Evolutionary conservation across 306 rosid species (phyloP).

Genomic region (Medicago ruthenica): DNA sequence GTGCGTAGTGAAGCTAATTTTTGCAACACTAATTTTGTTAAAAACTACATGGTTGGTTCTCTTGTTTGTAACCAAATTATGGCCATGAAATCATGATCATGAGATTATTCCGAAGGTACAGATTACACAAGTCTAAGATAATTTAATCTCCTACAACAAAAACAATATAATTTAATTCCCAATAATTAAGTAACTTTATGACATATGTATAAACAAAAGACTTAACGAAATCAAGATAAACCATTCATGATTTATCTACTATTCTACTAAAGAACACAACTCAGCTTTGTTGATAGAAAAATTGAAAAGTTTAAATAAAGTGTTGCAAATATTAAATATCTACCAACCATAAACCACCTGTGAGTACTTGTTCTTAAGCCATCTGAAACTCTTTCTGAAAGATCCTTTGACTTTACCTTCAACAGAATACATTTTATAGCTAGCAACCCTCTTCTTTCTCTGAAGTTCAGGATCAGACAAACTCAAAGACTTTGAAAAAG

Average conservation of each 20-base stretch:
- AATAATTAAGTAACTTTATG: conserved; percentile 10
- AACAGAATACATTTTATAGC: conserved; percentile 86
- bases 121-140: neutral
- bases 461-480: conserved; percentile 81
- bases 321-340: conserved; percentile 15
- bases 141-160: neutral
- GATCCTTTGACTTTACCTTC: conserved; percentile 93
- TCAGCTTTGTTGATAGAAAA: conserved; percentile 29
- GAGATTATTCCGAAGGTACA: neutral
- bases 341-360: conserved; percentile 77
- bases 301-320: neutral
- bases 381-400: conserved; percentile 82
- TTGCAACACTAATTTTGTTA: neutral
- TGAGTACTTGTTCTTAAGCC: conserved; percentile 84
- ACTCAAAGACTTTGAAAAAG: conserved; percentile 62
- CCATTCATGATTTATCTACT: conserved; percentile 41
- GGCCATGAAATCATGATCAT: neutral
- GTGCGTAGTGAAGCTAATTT: neutral
- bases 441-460: conserved; percentile 87
- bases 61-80: neutral
- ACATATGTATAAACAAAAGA: conserved; percentile 12
- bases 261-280: conserved; percentile 30
- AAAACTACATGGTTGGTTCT: neutral
- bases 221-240: conserved; percentile 1
- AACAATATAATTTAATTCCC: conserved; percentile 30